Base-by-base conservation (phyloP, 23 red algal genomes). In the Porphyridium purpureum region DNA sequence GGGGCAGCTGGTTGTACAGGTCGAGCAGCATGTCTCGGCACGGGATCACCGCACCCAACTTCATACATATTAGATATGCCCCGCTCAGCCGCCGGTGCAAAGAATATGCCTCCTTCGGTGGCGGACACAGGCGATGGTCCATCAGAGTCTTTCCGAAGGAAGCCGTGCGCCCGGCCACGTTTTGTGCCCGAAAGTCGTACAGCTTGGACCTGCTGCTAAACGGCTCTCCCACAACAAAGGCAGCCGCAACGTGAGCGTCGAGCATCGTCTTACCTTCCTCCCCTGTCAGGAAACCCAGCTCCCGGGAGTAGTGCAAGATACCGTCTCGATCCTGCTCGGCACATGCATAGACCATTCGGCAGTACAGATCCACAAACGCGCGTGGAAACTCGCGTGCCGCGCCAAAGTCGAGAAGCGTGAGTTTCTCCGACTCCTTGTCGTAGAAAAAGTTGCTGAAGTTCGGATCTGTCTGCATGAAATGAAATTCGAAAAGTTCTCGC, bases 361-460 rank as follows among this genome's bases (percentile, higher is more conserved):
- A 49, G 48, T 86, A 86, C 0, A 27, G 8, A 24, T 34, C 49
- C 8, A 86, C 57, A 66, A 86, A 86, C 1, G 52, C 49, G 19
- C 72, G 41, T 6, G 50, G 8, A 54, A 52, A 86, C 29, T 23
- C 57, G 17, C 80, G 44, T 14, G 70, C 72, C 8, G 80, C 80
- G 20, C 80, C 80, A 60, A 86, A 86, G 22, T 86, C 80, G 29
- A 86, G 57, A n/a, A 86, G 53, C 27, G 71, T 36, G n/a, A 86
- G 52, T 22, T 17, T 70, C 14, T 60, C 69, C 6, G 32, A 20
- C 50, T 8, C 49, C 21, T 33, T 35, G 34, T 86, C 50, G 31
- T 77, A 86, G 8, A 86, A 59, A 59, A 76, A 86, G 49, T 86
- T 86, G 55, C 59, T 69, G 29, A 74, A 86, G 24, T 86, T 86